Conservation (phyloP, 2,329 filamentous ascomycete genomes). For the Coniella lustricola region DNA sequence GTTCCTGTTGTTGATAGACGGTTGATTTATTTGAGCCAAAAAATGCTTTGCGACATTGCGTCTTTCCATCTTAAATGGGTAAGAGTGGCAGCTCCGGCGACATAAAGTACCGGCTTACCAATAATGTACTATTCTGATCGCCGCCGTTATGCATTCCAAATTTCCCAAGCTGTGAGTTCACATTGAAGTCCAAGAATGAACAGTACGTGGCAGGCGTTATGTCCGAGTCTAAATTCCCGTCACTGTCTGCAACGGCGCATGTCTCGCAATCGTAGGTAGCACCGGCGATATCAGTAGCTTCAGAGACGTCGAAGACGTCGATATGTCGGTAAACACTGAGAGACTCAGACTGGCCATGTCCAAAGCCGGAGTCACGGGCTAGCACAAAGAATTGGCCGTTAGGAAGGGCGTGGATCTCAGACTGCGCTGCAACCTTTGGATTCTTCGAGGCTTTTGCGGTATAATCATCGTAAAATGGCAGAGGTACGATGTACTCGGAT, state of each 20-base stretch:
- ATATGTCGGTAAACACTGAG: conserved; percentile 59
- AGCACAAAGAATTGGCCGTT: conserved; percentile 60
- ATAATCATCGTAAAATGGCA: conserved; percentile 51
- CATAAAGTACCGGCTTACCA: conserved; percentile 27
- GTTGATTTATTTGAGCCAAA: too few species aligned
- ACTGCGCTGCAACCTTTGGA: conserved; percentile 53
- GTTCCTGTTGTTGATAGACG: too few species aligned
- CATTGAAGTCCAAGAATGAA: conserved; percentile 61
- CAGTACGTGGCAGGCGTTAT: conserved; percentile 57
- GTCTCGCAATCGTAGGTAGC: conserved; percentile 29
- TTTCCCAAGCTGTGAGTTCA: conserved; percentile 54
- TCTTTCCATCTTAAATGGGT: too few species aligned
- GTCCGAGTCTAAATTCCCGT: conserved; percentile 44
- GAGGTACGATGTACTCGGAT: conserved; percentile 58
- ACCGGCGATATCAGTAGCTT: conserved; percentile 54
- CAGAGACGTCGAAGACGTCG: conserved; percentile 59
- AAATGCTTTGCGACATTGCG: too few species aligned
- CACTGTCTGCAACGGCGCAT: conserved; percentile 25
- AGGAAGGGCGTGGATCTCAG: conserved; percentile 59
- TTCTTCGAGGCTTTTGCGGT: conserved; percentile 32
- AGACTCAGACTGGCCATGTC: conserved; percentile 46
- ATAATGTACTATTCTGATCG: conserved; percentile 44
- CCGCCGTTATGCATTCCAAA: conserved; percentile 67
- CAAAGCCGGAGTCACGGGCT: conserved; percentile 54
- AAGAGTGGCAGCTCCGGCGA: too few species aligned